phyloP scores from a whole-genome alignment of 768 basidiomycete species.

The Tricholoma matsutake region DNA sequence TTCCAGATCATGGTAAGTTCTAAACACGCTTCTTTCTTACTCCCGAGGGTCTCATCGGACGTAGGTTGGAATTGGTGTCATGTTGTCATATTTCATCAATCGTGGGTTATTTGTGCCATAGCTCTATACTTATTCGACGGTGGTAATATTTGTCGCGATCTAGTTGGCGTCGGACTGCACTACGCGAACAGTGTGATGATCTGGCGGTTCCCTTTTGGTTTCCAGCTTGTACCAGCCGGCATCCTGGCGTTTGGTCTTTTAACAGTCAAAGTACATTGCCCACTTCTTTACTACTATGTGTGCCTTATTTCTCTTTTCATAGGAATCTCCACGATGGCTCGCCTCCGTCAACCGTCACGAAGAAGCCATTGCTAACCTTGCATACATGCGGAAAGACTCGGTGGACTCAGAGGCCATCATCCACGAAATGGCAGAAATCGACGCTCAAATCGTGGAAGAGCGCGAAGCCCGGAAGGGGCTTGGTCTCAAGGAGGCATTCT shows the following conservation, averaged over 20 bases:
- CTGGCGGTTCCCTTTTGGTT: constrained; percentile 75
- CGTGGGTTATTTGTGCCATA: constrained; percentile 38
- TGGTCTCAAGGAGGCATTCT: constrained; percentile 68
- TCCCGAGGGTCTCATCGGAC: neutral
- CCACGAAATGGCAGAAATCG: constrained; percentile 74
- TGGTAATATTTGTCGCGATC: neutral
- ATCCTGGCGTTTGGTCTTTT: constrained; percentile 67
- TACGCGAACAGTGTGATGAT: constrained; percentile 43
- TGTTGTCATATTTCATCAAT: constrained; percentile 83
- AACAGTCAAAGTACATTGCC: constrained; percentile 50
- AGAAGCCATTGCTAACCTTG: constrained; percentile 57
- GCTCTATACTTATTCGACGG: neutral
- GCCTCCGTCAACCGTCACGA: constrained; percentile 56
- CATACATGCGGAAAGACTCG: constrained; percentile 56
- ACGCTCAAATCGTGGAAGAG: constrained; percentile 77
- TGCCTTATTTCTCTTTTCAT: neutral
- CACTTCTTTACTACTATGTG: too few relatives aligned
- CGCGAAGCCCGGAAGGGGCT: constrained; percentile 59
- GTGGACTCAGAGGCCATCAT: constrained; percentile 43
- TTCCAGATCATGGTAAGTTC: constrained; percentile 77
- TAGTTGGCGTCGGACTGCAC: constrained; percentile 62
- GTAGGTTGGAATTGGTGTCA: constrained; percentile 72
- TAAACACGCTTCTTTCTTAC: neutral
- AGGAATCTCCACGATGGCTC: constrained; percentile 80
- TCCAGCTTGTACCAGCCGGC: constrained; percentile 77